Base-by-base conservation (phyloP, 1,284 basidiomycete species). In the Entoloma clypeatum region DNA sequence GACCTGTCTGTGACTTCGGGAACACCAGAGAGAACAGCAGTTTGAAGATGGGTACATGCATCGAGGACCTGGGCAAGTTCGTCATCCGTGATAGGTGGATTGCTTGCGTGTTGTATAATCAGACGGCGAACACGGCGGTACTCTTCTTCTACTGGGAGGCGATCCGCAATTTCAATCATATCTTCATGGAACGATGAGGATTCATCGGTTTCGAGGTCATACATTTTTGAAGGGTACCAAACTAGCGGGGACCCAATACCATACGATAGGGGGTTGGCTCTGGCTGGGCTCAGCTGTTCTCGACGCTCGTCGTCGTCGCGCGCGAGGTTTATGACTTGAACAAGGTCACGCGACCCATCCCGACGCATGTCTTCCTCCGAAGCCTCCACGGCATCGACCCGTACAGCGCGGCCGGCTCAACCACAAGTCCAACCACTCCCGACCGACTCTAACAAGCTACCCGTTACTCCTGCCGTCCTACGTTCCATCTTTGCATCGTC, bases 401-500 rank as follows among this genome's bases (percentile, higher is more conserved):
- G 53, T 38, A 69, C 67, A 8, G 61, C 64, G 13, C 60, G 62
- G 30, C 65, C 68, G 10, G 40, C 49, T 9, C 55, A 62, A 13
- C 23, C 58, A 46, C 44, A 66, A 48, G 42, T 54, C 36, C 58
- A 64, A 43, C 59, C 61, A 42, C 54, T 60, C 5, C 57, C 61
- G 9, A 31, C 62, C 22, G 64, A 70, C 41, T 45, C 61, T 25
- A 58, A 65, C 19, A 75, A 76, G 43, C 75, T 89, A 37, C 86
- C 86, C 45, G 83, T 89, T 17, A 89, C 86, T 0, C 86, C 86
- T 8, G 81, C 83, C 3, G 79, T 86, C 1, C 62, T 90, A 43
- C 73, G 86, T 26, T 81, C 81, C 37, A 90, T 90, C 49, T 90
- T 90, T 57, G 79, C 87, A 18, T 89, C 86, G 7, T 89, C 86